Evolutionary conservation across 2,329 filamentous ascomycete genomes (phyloP), one percentile per base, ranked within the genome.

Genomic region (Cladobotryum mycophilum): DNA sequence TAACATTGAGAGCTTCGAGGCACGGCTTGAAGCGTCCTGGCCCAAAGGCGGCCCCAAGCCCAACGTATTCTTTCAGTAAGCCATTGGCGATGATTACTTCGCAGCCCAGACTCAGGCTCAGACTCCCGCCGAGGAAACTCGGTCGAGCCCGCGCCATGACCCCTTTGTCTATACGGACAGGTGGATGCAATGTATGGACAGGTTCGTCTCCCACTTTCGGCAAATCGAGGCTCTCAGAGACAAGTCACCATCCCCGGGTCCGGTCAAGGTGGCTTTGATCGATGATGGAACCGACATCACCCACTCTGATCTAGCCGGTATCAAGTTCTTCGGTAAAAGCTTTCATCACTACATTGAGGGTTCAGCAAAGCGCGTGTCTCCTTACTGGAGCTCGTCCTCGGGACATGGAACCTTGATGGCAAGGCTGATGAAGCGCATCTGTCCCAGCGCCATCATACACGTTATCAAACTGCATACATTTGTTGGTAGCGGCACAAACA

Each of bases 131-230:
- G 15, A 5, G 9, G 38, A 42, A 13, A 20, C 14, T 9, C 37
- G 35, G 15, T 40, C 30, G 13, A 42, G 12, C 30, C 37, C 42
- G 8, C 30, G 35, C 14, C 38, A 35, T 17, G 25, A 42, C 20
- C 37, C 38, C 3, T 36, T n/a, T 8, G 25, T 36, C 18, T 17
- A 41, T 48, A 22, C 38, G 12, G 22, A 48, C 7, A 48, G 42
- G 13, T 48, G 46, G 46, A 41, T 48, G 22, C 37, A 48, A 35
- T 48, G 46, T 25, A 48, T 48, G 46, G 46, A 48, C 3, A 20
- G 34, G 6, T 48, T 48, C 38, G 25, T 25, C 6, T 41, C 37
- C 9, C 13, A 41, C 25, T 48, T 48, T 13, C 17, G 46, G 4
- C 46, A 48, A 20, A 48, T 48, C 1, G n/a, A 15, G 14, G 22